Evolutionary conservation across 2,329 filamentous ascomycete species (phyloP).

Genomic region (Nothopassalora personata): DNA sequence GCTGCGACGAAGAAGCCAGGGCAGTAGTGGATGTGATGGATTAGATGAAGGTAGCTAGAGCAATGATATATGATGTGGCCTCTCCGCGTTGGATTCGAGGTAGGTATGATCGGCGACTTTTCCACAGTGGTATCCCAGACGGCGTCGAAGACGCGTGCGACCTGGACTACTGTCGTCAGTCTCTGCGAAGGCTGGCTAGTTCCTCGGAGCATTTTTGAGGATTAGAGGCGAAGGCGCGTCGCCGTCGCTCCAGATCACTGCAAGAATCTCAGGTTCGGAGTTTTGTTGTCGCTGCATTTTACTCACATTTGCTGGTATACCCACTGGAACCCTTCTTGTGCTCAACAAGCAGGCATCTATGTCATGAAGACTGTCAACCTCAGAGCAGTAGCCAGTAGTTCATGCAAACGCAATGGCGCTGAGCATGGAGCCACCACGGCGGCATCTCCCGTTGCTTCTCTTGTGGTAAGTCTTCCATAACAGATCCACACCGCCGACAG

Average conservation of each 20-base stretch:
- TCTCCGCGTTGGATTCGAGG: too few relatives aligned
- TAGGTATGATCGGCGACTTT: too few relatives aligned
- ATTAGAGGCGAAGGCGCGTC: too few relatives aligned
- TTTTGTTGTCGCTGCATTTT: too few relatives aligned
- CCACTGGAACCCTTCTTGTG: not conserved
- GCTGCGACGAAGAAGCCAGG: constrained; percentile 40
- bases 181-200: too few relatives aligned
- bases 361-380: not conserved
- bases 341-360: not conserved
- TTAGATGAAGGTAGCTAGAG: not conserved
- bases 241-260: too few relatives aligned
- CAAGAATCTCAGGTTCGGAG: too few relatives aligned
- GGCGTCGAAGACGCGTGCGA: too few relatives aligned
- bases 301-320: not conserved
- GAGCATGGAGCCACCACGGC: constrained; percentile 28
- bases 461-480: constrained; percentile 42
- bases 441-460: constrained; percentile 22
- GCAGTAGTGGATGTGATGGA: not conserved
- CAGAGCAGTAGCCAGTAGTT: constrained; percentile 26
- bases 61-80: too few relatives aligned
- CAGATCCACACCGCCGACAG: constrained; percentile 43
- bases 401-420: constrained; percentile 30
- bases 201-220: too few relatives aligned
- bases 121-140: too few relatives aligned
- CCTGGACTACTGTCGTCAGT: too few relatives aligned